Conservation (phyloP, 805 yeast genomes). For the Ogataea siamensis region DNA sequence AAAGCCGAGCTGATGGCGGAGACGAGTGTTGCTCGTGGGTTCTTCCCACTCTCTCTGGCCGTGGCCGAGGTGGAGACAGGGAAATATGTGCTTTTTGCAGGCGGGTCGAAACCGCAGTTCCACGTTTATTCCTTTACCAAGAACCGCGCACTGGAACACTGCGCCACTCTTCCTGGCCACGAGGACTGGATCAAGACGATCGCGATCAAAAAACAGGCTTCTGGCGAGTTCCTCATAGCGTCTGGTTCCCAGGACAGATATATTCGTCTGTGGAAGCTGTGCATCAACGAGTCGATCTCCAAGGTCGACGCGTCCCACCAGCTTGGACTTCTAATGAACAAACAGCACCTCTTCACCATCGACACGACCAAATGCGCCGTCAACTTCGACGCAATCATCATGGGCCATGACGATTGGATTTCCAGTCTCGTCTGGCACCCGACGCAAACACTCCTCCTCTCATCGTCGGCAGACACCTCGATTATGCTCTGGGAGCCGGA, state of each 20-base stretch:
- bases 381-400: conserved; percentile 85
- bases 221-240: conserved; percentile 66
- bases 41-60: conserved; percentile 45
- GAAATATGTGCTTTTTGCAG: conserved; percentile 57
- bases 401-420: conserved; percentile 99
- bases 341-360: conserved; percentile 60
- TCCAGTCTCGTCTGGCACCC: conserved; percentile 83
- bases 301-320: conserved; percentile 52
- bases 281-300: conserved; percentile 53
- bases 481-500: conserved; percentile 95
- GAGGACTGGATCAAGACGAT: conserved; percentile 93
- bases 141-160: conserved; percentile 31
- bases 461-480: conserved; percentile 91
- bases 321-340: conserved; percentile 62
- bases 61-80: conserved; percentile 31
- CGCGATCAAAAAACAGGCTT: conserved; percentile 50
- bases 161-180: conserved; percentile 75
- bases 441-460: conserved; percentile 55
- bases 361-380: conserved; percentile 47
- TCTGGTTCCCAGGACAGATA: conserved; percentile 92
- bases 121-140: conserved; percentile 50
- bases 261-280: conserved; percentile 83
- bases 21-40: conserved; percentile 43
- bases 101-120: conserved; percentile 62
- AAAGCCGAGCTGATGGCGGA: conserved; percentile 29